Base-by-base conservation (phyloP, 2,329 filamentous ascomycete species). In the Penicillium hesseltinei region DNA sequence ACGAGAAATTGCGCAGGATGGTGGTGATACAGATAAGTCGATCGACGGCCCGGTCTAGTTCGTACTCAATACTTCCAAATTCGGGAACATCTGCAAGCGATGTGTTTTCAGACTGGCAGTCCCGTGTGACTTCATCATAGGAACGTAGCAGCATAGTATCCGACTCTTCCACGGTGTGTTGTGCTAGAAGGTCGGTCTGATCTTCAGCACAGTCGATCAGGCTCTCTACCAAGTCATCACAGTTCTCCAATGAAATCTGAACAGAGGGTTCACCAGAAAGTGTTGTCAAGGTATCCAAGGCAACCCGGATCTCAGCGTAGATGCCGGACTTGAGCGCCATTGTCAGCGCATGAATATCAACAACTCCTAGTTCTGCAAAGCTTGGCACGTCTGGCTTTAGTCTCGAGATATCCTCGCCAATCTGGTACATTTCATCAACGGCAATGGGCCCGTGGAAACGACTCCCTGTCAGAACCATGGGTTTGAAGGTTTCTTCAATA, bases 251-350 rank as follows among this genome's bases (percentile, higher is more conserved):
- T 42, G 87, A 85, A 19, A 92, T 80, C n/a, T 82, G 81, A 25
- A 88, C 81, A 5, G 83, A 80, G 17, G 79, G 77, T 53, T 88
- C 84, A 39, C 84, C 84, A 2, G 89, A 91, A 13, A 94, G 81
- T 21, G 84, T 85, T 10, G 86, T 87, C 36, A 99, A 79, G 0
- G 89, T 91, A 72, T 97, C 94, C 44, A 99, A 79, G 2, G 93
- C 93, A 60, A 96, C 77, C 10, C 93, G 87, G n/a, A 96, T 88
- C 75, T 99, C 94, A 5, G 87, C 87, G 66, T 92, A 88, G 43
- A 97, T 89, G 0, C 93, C 93, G 54, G 90, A 95, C 70, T 96
- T 92, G 38, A 99, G 79, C 68, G 91, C 92, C 79, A 92, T 89
- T 0, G 88, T 96, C 40, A 99, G 81, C 21, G 93, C 92, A 64